Conservation (phyloP, 2,329 filamentous ascomycete genomes). For the Coniochaeta sp. region DNA sequence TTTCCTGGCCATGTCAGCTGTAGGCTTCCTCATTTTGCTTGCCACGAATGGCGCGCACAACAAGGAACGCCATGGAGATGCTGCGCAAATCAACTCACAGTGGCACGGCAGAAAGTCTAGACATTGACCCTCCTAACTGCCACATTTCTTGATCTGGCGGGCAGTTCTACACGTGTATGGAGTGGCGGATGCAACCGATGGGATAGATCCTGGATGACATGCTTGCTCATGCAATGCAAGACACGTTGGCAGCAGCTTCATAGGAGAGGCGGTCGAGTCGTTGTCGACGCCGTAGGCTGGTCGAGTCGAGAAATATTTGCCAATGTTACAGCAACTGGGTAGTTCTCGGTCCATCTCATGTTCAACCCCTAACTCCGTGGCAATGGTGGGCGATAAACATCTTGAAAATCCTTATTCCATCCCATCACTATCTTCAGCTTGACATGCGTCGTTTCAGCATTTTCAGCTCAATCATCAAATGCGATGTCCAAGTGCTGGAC, state of each 20-base stretch:
- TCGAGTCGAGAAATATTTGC: neutral
- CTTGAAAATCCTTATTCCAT: neutral
- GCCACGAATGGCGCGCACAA: neutral
- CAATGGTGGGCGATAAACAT: neutral
- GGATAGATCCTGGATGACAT: neutral
- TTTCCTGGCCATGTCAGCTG: neutral
- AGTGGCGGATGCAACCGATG: neutral
- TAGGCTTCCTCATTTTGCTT: neutral
- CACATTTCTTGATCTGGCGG: neutral
- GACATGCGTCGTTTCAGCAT: neutral
- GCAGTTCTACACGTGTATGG: neutral
- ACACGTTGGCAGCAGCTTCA: conserved; percentile 8
- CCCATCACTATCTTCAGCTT: neutral
- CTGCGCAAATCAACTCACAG: neutral
- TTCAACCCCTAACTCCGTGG: neutral
- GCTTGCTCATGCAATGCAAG: conserved; percentile 9
- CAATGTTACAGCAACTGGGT: neutral
- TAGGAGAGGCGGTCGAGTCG: neutral
- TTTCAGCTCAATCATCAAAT: neutral
- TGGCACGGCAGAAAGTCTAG: neutral
- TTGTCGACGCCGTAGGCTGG: neutral
- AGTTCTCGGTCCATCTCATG: neutral
- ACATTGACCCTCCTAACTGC: neutral
- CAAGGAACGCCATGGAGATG: neutral
- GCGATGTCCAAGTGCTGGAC: neutral